Percentiles rank a stretch among this genome's conserved stretches.
These are phyloP conservation scores for Colletotrichum sp. DNA, from an alignment of 2,329 filamentous ascomycete species.

Conservation along the genomic window DNA sequence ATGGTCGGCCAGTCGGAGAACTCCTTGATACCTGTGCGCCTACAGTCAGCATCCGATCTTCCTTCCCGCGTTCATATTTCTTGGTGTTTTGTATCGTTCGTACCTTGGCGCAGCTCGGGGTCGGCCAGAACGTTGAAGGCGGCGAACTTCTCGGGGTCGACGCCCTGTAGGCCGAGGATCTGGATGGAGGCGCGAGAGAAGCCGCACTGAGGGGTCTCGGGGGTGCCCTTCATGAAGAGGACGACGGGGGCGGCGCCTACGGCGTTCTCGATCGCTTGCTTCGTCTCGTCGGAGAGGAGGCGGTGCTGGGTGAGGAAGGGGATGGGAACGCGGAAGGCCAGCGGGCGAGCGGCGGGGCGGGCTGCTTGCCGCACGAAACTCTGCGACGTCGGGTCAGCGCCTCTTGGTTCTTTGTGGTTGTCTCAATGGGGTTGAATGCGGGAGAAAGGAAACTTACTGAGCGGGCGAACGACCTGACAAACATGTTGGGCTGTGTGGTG, in stretches of 20 bases:
- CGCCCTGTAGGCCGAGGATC: conserved; percentile 91
- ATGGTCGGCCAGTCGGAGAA: conserved; percentile 99
- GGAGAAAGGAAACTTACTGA: neutral
- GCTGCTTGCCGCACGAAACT: conserved; percentile 41
- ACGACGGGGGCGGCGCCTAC: conserved; percentile 89
- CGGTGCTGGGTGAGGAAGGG: conserved; percentile 52
- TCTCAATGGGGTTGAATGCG: no score
- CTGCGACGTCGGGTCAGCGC: conserved; percentile 27
- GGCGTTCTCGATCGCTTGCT: conserved; percentile 86
- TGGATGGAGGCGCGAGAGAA: conserved; percentile 96
- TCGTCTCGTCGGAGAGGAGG: conserved; percentile 80
- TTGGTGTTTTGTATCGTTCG: conserved; percentile 24
- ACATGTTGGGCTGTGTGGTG: neutral
- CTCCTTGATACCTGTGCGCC: conserved; percentile 84
- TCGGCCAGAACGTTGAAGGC: conserved; percentile 98
- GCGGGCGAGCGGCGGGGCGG: conserved; percentile 34
- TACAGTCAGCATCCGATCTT: neutral
- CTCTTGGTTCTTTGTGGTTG: neutral
- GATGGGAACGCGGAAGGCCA: conserved; percentile 22
- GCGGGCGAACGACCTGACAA: conserved; percentile 15
- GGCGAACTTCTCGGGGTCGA: conserved; percentile 95
- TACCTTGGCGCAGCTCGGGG: conserved; percentile 81
- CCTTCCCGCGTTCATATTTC: neutral
- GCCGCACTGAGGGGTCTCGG: conserved; percentile 93
- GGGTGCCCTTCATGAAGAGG: conserved; percentile 99